Base-by-base conservation (phyloP, 768 basidiomycete genomes). In the Royoungia palumana region DNA sequence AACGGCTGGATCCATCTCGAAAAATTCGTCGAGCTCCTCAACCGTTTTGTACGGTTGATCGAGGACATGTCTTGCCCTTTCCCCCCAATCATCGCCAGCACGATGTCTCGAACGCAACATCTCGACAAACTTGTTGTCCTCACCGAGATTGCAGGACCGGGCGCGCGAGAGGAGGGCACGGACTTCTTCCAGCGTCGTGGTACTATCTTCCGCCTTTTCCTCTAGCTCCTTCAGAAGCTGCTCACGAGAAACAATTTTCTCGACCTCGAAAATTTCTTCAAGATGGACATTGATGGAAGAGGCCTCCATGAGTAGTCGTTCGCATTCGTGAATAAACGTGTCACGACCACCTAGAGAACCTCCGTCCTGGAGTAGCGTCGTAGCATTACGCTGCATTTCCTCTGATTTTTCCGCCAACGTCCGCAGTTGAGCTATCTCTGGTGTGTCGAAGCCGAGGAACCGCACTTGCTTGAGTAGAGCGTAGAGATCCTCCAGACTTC, bases 261-360 rank as follows among this genome's bases (percentile, higher is more conserved):
- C 84, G 17, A 96, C 76, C 53, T 86, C 81, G 16, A 74, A 63
- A 13, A 94, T 72, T 64, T 94, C 90, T 13, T 91, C 87, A 17
- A 95, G 73, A 42, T 82, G 76, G n/a, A 95, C 85, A 56, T 92
- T 93, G 46, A 94, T 67, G 9, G 87, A 84, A 3, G 83, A 83
- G 2, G 82, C 84, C 22, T 87, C 77, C 44, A 82, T 63, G 46
- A 91, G 75, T 3, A 92, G 70, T 32, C 77, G 79, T 54, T 85
- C 85, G 67, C 89, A 90, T 37, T 87, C 83, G 46, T 77, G 72
- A 48, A 90, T 69, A 59, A 78, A 85, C 16, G 73, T 69, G 36
- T 80, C 71, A 60, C 80, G 79, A 41, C 81, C 75, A 11, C 73
- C 67, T 30, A 73, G 72, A 7, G 63, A 50, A 10, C 67, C 62